Percentiles rank a stretch among this genome's conserved stretches.
Conservation (phyloP, 306 rosid species). For the Vicia sativa region DNA sequence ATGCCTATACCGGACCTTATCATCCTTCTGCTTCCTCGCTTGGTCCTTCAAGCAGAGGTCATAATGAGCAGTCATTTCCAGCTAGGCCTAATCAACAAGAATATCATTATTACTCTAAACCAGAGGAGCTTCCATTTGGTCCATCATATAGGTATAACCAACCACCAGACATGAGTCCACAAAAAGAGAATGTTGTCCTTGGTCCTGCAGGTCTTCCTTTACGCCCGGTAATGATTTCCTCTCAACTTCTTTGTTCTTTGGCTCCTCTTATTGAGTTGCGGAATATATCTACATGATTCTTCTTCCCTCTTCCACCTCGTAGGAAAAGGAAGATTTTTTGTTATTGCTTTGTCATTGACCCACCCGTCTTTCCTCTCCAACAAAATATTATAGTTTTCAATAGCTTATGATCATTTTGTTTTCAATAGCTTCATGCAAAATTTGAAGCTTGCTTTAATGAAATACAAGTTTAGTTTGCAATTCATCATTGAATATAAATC, state of each 20-base stretch:
- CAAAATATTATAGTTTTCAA: constrained; percentile 16
- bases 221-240: constrained; percentile 77
- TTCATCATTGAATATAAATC: constrained; percentile 2
- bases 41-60: constrained; percentile 69
- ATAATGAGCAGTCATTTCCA: constrained; percentile 70
- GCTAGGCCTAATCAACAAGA: constrained; percentile 93
- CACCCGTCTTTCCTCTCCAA: constrained; percentile 4
- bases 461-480: constrained; percentile 7
- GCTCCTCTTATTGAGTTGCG: constrained; percentile 35
- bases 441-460: constrained; percentile 31
- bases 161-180: constrained; percentile 65
- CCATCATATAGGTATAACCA: constrained; percentile 88
- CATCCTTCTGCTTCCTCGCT: constrained; percentile 60
- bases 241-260: constrained; percentile 32
- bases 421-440: constrained; percentile 17
- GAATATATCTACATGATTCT: constrained; percentile 11
- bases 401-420: constrained; percentile 6
- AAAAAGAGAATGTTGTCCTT: constrained; percentile 55
- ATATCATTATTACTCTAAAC: constrained; percentile 78
- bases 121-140: constrained; percentile 82
- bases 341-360: constrained; percentile 5
- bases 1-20: constrained; percentile 68
- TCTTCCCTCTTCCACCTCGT: constrained; percentile 23
- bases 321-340: background rate
- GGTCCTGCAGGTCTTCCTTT: constrained; percentile 84